Evolutionary conservation across 169 alveolate genomes (phyloP).

Genomic region (Neospora caninum): DNA sequence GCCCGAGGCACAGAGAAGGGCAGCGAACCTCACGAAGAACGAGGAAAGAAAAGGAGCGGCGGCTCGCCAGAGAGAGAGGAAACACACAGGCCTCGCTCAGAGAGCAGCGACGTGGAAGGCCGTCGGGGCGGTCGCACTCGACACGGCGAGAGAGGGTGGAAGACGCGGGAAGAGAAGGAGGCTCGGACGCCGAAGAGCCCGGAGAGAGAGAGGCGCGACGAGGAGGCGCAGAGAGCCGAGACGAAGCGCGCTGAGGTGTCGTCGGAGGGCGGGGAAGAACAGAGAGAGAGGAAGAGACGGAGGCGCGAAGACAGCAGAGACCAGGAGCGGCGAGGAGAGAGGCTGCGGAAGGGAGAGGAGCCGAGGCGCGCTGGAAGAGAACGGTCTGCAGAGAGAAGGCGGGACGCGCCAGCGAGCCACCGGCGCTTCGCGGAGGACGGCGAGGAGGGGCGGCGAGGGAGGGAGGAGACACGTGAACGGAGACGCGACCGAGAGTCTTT

Average conservation of each 20-base stretch:
- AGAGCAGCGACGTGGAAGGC: not conserved
- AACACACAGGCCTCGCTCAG: not conserved
- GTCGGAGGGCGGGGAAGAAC: not conserved
- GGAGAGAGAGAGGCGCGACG: not conserved
- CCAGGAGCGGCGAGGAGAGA: not conserved
- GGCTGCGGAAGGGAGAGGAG: not conserved
- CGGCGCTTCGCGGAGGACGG: not conserved
- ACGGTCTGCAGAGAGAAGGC: not conserved
- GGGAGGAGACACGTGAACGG: slow-evolving; percentile 1
- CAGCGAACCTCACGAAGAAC: not conserved
- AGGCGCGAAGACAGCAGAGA: not conserved
- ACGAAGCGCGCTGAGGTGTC: not conserved
- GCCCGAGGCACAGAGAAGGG: not conserved
- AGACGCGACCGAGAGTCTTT: not conserved
- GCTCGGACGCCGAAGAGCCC: not conserved
- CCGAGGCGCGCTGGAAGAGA: not conserved
- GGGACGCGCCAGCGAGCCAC: not conserved
- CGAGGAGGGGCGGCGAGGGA: not conserved
- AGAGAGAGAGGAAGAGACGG: not conserved
- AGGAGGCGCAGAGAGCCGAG: not conserved
- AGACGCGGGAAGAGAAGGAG: not conserved
- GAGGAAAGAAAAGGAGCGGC: not conserved
- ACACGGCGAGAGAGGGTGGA: no score
- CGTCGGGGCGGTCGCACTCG: not conserved
- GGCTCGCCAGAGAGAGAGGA: not conserved